These are phyloP conservation scores for Xylariaceae sp. DNA, from an alignment of 2,329 filamentous ascomycete species.

Conservation along the genomic window DNA sequence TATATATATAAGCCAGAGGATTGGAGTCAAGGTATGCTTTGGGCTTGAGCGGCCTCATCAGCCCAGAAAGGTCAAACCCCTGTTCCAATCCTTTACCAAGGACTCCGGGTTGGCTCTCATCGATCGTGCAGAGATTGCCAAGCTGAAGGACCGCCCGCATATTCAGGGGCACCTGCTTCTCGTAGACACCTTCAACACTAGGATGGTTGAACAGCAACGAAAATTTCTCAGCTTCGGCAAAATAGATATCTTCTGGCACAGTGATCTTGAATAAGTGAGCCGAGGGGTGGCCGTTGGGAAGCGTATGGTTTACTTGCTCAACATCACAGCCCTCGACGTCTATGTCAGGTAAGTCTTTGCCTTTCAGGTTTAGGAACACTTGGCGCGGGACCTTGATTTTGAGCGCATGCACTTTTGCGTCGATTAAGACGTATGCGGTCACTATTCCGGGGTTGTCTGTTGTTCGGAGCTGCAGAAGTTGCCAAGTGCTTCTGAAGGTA, in stretches of 20 bases:
- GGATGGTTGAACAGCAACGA: slow-evolving; percentile 85
- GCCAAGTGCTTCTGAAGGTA: slow-evolving; percentile 92
- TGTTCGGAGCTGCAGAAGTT: slow-evolving; percentile 83
- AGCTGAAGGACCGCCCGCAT: slow-evolving; percentile 87
- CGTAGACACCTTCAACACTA: slow-evolving; percentile 96
- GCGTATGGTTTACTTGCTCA: slow-evolving; percentile 89
- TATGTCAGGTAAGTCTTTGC: slow-evolving; percentile 84
- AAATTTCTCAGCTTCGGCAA: slow-evolving; percentile 83
- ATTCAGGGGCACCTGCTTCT: slow-evolving; percentile 87
- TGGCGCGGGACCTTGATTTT: slow-evolving; percentile 89
- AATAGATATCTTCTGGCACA: slow-evolving; percentile 85
- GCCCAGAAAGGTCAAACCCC: slow-evolving; percentile 83
- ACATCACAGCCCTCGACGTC: slow-evolving; percentile 85
- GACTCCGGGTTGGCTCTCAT: slow-evolving; percentile 87
- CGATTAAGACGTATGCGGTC: slow-evolving; percentile 87
- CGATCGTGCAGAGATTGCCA: slow-evolving; percentile 90
- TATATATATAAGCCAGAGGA: slow-evolving; percentile 81
- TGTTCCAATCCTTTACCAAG: slow-evolving; percentile 91
- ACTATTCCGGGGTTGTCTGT: slow-evolving; percentile 88
- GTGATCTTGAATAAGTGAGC: slow-evolving; percentile 93
- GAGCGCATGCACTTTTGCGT: slow-evolving; percentile 85
- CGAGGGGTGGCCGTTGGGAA: slow-evolving; percentile 94
- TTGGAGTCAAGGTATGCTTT: slow-evolving; percentile 76
- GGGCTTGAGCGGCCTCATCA: slow-evolving; percentile 71
- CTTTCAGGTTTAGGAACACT: slow-evolving; percentile 90